Base-by-base conservation (phyloP, 129 eudicot genomes). In the Helichrysum umbraculigerum region DNA sequence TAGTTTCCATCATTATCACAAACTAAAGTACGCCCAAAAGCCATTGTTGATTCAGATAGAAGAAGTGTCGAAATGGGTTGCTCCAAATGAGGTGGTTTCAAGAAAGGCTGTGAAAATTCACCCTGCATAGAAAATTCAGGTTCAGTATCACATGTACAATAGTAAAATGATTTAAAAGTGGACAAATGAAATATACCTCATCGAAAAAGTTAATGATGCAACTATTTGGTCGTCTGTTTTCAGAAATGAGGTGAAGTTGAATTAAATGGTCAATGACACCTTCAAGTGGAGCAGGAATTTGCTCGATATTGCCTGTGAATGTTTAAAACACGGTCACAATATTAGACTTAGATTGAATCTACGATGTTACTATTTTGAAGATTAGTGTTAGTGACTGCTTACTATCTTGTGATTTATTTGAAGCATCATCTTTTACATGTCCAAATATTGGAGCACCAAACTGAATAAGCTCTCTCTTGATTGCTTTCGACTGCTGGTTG, bases 51-150 rank as follows among this genome's bases (percentile, higher is more conserved):
- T 71, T 91, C 96, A 15, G 94, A 86, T 21, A 95, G 92, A 77
- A 91, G 82, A 74, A 95, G 91, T 44, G 92, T 95, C 35, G 88
- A 85, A 9, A 95, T 82, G 30, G 99, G 99, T 76, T 95, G 96
- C 77, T 95, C 99, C 75, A 95, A 63, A 83, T 95, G 99, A 61
- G 99, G 99, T 66, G 99, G 99, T 78, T 91, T 95, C 76, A 87
- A 81, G 72, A 85, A 95, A 83, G 99, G 99, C 75, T 91, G 99
- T 7, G 99, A 95, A 77, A 83, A 95, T 50, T 95, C 99, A 22
- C 96, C 96, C 99, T 95, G 35, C 7, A 34, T 20, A 16, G 9
- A 1, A 5, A 5, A 11, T 74, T 72, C 20, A 73, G 2, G 29
- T 62, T 44, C 8, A 58, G 66, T 35, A 66, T 20, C 42, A 56